Base-by-base conservation (phyloP, 2,329 filamentous ascomycete genomes). In the Botrytis byssoidea region DNA sequence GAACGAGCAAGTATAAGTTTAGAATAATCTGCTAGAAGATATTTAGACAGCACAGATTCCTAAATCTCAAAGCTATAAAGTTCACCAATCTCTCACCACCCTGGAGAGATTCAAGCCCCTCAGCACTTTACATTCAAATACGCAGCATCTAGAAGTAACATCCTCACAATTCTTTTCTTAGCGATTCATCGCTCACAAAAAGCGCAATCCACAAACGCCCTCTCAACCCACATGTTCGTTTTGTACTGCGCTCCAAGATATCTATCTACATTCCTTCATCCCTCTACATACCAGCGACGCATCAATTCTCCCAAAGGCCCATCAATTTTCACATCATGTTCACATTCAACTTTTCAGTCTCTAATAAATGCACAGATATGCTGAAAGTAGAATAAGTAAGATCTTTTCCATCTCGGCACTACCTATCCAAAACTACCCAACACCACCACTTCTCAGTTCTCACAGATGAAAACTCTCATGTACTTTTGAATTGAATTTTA, bases 371-470 rank as follows among this genome's bases (percentile, higher is more conserved):
- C 4, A 4, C 3, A 22, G 2, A n/a, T n/a, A n/a, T n/a, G 7
- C 8, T 20, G 1, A 7, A n/a, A 6, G 4, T n/a, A 20, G 25
- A 55, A 3, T 14, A 2, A 40, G 1, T 40, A 16, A n/a, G 0
- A 51, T 51, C 25, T n/a, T 7, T 55, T 7, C 5, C 5, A 14
- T 16, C 3, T n/a, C 25, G 12, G 2, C 16, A 55, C 48, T 0
- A n/a, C 14, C 12, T 7, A 16, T 55, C 3, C 48, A 7, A 14
- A 2, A 55, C 1, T n/a, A n/a, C 4, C 25, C 5, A n/a, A 55
- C 48, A 0, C 12, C 4, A n/a, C 12, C 37, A 12, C 37, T 10
- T 40, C 9, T 40, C 9, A 40, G 0, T n/a, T n/a, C 3, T 16
- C 25, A n/a, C 12, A 16, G 48, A 55, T n/a, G 12, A n/a, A 25